Percentiles rank a stretch among this genome's conserved stretches.
Conservation (phyloP, 352 stramenopile species). For the Phytopythium mirpurense region DNA sequence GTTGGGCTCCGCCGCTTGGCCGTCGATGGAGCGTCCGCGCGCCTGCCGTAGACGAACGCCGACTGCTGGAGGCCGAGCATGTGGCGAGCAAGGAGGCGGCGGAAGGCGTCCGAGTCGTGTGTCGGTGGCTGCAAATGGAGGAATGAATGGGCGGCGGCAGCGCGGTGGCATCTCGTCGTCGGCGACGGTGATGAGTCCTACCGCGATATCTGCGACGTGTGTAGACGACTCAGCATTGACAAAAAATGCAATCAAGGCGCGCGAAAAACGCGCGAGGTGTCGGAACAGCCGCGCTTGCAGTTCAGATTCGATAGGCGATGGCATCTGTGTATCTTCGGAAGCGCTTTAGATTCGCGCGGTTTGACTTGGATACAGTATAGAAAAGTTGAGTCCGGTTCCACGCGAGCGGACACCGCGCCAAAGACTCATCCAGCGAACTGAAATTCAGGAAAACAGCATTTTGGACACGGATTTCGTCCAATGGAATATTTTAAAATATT, state of each 20-base stretch:
- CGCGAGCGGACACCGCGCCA: background rate
- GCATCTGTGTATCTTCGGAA: background rate
- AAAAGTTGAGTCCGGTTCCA: background rate
- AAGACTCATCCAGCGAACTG: background rate
- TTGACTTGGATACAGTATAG: background rate
- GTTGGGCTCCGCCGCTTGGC: background rate
- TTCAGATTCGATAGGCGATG: too few relatives aligned
- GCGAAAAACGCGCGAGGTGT: background rate
- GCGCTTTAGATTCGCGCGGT: too few relatives aligned
- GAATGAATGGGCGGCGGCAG: too few relatives aligned
- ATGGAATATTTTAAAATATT: too few relatives aligned
- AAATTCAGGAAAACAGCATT: background rate
- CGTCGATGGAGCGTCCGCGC: background rate
- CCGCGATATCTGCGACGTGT: too few relatives aligned
- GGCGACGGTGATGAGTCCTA: background rate
- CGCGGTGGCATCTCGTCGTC: too few relatives aligned
- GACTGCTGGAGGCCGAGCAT: conserved; percentile 4
- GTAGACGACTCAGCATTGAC: background rate
- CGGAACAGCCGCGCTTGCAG: too few relatives aligned
- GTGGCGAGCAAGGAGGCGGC: too few relatives aligned
- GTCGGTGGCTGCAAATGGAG: background rate
- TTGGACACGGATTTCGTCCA: too few relatives aligned
- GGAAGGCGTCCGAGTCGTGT: too few relatives aligned
- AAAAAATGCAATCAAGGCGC: background rate
- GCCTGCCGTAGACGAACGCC: background rate